Base-by-base conservation (phyloP, 768 basidiomycete species). In the Tricholoma flavovirens region DNA sequence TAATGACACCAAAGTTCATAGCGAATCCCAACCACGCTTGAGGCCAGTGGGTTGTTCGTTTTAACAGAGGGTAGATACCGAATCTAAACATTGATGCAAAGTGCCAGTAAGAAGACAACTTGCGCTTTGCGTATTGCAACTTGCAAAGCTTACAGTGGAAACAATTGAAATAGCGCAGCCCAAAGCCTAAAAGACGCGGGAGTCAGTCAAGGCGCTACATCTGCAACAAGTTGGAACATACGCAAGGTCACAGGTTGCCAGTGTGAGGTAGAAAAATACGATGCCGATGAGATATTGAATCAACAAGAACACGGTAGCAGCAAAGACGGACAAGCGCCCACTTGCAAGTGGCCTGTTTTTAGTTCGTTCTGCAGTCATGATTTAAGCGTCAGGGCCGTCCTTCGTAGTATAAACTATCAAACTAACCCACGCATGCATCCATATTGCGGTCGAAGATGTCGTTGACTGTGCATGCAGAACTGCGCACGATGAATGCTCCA, bases 1-100 rank as follows among this genome's bases (percentile, higher is more conserved):
- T 77, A 33, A 77, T 66, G 56, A 80, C 71, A 11, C 81, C 77
- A 54, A 81, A 80, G 59, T 80, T 82, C 77, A 83, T 81, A 7
- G 79, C 78, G 53, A 83, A 69, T 22, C 82, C 82, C 1, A 84
- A 75, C 80, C 80, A 83, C 0, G 81, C 80, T 60, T 84, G 83
- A 0, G 83, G 83, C 82, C 82, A 84, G 58, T 82, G 68, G 0
- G 82, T 83, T 36, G 77, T 66, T 7, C 82, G 73, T 61, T 84
- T 84, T 52, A 83, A 69, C 7, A 83, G 70, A 11, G 83, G 83
- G 63, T 80, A 81, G 50, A 79, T 65, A 7, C 71, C 70, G 57
- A 75, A 74, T 35, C 75, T 77, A 43, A 29, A 7, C 14, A 48
- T 0, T 24, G 30, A 42, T 4, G 17, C 32, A 50, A 21, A n/a